Percentiles rank a stretch among this genome's conserved stretches.
Evolutionary conservation across 495 filamentous ascomycete species (phyloP).

Genomic region (Diplogelasinospora grovesii): DNA sequence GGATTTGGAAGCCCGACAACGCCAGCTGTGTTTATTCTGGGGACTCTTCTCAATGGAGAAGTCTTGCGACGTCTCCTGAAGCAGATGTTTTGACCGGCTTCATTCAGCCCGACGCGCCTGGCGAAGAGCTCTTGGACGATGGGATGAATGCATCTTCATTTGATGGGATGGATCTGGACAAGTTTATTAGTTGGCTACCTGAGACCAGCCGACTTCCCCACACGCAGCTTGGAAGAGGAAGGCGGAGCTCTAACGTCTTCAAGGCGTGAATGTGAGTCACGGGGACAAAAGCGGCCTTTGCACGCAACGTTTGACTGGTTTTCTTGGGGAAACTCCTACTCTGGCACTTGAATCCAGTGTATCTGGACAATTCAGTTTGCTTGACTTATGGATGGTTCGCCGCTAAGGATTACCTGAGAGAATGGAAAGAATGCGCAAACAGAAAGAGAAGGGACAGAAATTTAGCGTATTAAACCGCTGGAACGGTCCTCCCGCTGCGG

Average conservation of each 20-base stretch:
- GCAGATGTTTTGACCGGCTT: too few species aligned
- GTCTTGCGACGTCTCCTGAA: constrained; percentile 18
- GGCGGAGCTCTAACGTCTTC: not conserved
- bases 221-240: not conserved
- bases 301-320: constrained; percentile 6
- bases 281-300: constrained; percentile 3
- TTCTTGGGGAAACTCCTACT: constrained; percentile 4
- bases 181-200: not conserved
- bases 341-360: too few species aligned
- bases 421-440: too few species aligned
- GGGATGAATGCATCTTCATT: not conserved
- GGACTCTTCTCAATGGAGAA: constrained; percentile 21
- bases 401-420: too few species aligned
- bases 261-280: not conserved
- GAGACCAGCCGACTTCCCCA: not conserved
- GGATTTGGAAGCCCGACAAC: constrained; percentile 5
- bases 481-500: too few species aligned
- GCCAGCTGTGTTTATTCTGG: constrained; percentile 23
- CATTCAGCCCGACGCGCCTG: too few species aligned
- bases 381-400: too few species aligned
- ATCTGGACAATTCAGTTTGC: too few species aligned
- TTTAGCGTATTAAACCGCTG: too few species aligned
- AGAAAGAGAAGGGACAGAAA: too few species aligned
- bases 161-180: not conserved
- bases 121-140: too few species aligned